phyloP scores from a whole-genome alignment of 495 filamentous ascomycete species.

The Daldinia decipiens region DNA sequence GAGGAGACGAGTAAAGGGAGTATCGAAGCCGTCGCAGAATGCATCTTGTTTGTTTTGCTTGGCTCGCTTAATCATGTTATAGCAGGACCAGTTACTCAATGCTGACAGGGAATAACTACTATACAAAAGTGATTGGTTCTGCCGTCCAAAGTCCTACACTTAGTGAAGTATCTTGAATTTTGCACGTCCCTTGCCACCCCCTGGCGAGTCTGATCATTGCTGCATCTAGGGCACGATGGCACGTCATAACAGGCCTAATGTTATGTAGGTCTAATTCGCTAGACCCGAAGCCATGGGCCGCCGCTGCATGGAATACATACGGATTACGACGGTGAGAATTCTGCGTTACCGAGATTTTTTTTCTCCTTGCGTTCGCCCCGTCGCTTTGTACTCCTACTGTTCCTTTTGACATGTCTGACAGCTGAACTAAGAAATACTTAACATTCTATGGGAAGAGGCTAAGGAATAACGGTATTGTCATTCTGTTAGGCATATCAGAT shows the following conservation, averaged over 20 bases:
- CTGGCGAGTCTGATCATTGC: slow-evolving; percentile 21
- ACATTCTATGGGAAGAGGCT: neutral
- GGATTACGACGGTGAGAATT: slow-evolving; percentile 26
- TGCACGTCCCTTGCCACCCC: neutral
- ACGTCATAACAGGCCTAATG: neutral
- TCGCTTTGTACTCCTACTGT: neutral
- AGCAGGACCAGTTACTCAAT: neutral
- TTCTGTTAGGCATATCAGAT: neutral
- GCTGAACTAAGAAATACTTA: too few species aligned
- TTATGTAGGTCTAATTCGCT: slow-evolving; percentile 5
- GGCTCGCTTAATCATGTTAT: neutral
- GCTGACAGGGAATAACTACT: too few species aligned
- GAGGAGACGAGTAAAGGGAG: neutral
- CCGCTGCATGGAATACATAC: neutral
- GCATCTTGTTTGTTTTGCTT: neutral
- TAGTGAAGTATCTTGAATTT: neutral
- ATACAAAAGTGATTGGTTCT: neutral
- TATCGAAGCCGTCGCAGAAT: neutral
- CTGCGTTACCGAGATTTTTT: slow-evolving; percentile 9
- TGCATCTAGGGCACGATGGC: slow-evolving; percentile 13
- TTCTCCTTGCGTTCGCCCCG: slow-evolving; percentile 1
- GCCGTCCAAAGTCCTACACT: neutral
- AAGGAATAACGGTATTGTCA: neutral
- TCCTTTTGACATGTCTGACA: neutral
- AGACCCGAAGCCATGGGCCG: slow-evolving; percentile 32